Evolutionary conservation across 148 eudicot species (phyloP), one percentile per base, ranked within the genome.

Genomic region (Nyssa sinensis): DNA sequence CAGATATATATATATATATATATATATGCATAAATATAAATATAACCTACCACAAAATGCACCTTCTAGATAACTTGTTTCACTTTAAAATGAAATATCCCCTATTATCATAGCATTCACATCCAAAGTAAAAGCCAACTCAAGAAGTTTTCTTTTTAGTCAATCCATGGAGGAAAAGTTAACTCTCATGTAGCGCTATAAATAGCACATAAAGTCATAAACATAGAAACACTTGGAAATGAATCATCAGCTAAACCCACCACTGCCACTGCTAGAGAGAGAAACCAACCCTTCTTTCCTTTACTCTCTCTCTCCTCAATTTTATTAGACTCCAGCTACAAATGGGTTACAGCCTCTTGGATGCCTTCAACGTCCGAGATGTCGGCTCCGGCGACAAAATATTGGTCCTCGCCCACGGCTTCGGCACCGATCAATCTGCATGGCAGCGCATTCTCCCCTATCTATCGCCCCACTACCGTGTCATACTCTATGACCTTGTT

Each of bases 351-450:
- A 74, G 44, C 57, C 63, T 93, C 1, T 53, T 93, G 31, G 89
- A 89, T 19, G 86, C 87, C 11, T 79, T 93, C 12, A 91, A 93
- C 79, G 98, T 93, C 31, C 79, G 93, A 17, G 88, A 86, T 5
- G 85, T 88, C 73, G 98, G 98, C 28, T 67, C 85, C 66, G 93
- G 95, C 64, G 82, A 84, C 19, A 84, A 71, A 21, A 67, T 81
- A 72, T 75, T 94, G 7, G 91, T 94, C 27, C 82, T 94, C 13
- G 89, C 98, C 30, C 97, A 94, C 69, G 98, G 98, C 0, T 82
- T 90, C 72, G 98, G 98, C 60, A 94, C 98, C 17, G 98, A 94
- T 60, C 98, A 94, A 39, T 94, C 98, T 1, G 98, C 94, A 0
- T 94, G 98, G 98, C 85, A 88, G 33, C 84, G 97, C 66, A 91